phyloP scores from a whole-genome alignment of 148 eudicot genomes.

The Euryodendron excelsum region DNA sequence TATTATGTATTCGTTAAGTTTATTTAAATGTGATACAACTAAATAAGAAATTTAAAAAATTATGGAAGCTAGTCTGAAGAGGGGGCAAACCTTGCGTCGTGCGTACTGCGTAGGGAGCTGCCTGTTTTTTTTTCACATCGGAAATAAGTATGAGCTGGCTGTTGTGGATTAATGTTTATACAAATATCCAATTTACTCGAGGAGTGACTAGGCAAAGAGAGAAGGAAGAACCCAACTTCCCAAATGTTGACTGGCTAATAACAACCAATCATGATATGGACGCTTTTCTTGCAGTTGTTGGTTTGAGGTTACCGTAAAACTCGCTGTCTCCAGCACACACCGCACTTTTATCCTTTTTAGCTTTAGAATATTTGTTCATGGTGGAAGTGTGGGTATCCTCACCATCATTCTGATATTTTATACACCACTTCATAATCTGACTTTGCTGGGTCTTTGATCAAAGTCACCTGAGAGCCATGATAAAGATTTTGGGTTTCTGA shows the following conservation, averaged over 20 bases:
- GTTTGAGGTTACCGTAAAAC: constrained; percentile 5
- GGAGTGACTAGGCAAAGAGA: background rate
- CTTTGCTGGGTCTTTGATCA: background rate
- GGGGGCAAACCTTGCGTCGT: too few species aligned
- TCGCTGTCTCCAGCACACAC: constrained; percentile 10
- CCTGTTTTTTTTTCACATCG: too few species aligned
- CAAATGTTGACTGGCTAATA: background rate
- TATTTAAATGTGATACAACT: too few species aligned
- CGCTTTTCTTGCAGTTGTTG: constrained; percentile 15
- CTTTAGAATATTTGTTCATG: constrained; percentile 8
- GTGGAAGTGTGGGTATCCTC: constrained; percentile 2
- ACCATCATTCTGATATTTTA: background rate
- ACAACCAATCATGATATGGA: constrained; percentile 7
- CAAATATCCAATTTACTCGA: too few species aligned
- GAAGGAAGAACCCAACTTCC: background rate
- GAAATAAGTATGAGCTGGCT: too few species aligned
- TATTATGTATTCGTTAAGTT: too few species aligned
- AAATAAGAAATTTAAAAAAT: too few species aligned
- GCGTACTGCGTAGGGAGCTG: too few species aligned
- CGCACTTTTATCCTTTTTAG: constrained; percentile 5
- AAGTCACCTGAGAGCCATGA: background rate
- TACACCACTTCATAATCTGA: background rate
- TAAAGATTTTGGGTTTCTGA: background rate
- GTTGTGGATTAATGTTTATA: too few species aligned
- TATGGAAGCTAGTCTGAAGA: too few species aligned